Percentiles rank a stretch among this genome's conserved stretches.
These are phyloP conservation scores for Solanum pennellii DNA, from an alignment of 257 asterid genomes.

Conservation along the genomic window DNA sequence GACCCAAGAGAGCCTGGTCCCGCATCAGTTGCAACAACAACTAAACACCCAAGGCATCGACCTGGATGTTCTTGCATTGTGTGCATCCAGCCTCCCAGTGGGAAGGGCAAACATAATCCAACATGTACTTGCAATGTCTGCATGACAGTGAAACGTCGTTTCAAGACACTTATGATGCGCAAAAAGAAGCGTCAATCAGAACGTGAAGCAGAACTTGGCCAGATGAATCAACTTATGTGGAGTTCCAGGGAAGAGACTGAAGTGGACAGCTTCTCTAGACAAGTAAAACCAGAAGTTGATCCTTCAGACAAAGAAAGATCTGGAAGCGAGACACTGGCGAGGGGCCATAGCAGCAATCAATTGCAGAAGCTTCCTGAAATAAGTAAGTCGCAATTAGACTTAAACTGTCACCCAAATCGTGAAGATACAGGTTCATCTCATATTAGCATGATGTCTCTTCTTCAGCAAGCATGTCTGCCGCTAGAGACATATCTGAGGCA, in stretches of 20 bases:
- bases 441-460: constrained; percentile 64
- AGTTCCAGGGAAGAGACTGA: constrained; percentile 61
- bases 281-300: constrained; percentile 11
- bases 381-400: constrained; percentile 43
- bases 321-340: constrained; percentile 21
- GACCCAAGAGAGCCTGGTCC: constrained; percentile 31
- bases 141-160: constrained; percentile 92
- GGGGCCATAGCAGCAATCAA: constrained; percentile 24
- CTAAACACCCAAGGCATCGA: constrained; percentile 90
- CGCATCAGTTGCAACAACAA: constrained; percentile 61
- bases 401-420: constrained; percentile 54
- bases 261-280: constrained; percentile 36
- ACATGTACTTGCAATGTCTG: constrained; percentile 91
- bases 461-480: constrained; percentile 83
- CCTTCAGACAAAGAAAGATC: constrained; percentile 20
- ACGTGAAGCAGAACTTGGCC: constrained; percentile 80
- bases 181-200: constrained; percentile 91
- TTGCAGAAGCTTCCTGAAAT: constrained; percentile 32
- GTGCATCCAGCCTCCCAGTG: constrained; percentile 99
- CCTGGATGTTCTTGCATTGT: constrained; percentile 98
- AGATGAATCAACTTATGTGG: constrained; percentile 35
- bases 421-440: constrained; percentile 30
- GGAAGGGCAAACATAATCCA: constrained; percentile 96
- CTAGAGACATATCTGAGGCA: constrained; percentile 65
- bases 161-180: constrained; percentile 96